Conservation (phyloP, 352 stramenopile genomes). For the Pythium scleroteichum region DNA sequence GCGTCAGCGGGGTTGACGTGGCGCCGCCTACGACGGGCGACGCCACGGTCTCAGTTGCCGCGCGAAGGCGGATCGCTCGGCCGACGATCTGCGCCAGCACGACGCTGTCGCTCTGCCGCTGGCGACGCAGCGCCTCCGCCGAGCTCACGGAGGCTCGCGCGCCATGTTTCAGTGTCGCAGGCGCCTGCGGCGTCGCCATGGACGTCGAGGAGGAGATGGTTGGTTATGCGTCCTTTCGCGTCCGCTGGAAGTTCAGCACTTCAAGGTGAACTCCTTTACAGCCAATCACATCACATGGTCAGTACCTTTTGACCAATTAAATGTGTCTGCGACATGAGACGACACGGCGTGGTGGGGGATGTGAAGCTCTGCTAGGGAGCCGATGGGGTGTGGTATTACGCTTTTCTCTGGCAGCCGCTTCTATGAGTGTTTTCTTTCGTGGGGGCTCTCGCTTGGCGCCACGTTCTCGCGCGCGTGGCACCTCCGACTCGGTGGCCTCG, state of each 20-base stretch:
- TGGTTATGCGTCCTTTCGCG: slow-evolving; percentile 7
- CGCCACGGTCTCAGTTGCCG: neutral
- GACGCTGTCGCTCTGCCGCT: slow-evolving; percentile 25
- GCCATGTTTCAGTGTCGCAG: neutral
- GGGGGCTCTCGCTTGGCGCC: too few species aligned
- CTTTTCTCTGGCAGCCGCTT: too few species aligned
- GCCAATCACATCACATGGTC: neutral
- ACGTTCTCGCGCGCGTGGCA: too few species aligned
- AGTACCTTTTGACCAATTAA: neutral
- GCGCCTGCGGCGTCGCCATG: slow-evolving; percentile 8
- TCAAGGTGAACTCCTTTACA: neutral
- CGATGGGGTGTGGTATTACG: too few species aligned
- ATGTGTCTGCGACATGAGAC: neutral
- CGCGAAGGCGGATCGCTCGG: slow-evolving; percentile 31
- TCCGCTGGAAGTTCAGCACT: neutral
- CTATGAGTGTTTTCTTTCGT: too few species aligned
- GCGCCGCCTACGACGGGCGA: neutral
- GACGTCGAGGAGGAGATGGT: neutral
- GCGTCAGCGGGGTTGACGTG: slow-evolving; percentile 33
- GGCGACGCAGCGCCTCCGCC: slow-evolving; percentile 7
- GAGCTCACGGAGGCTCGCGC: neutral
- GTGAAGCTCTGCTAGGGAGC: neutral
- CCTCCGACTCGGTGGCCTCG: too few species aligned
- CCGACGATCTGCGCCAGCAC: slow-evolving; percentile 53
- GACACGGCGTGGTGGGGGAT: neutral